Base-by-base conservation (phyloP, 257 asterid genomes). In the Solanum ahanhuiri region DNA sequence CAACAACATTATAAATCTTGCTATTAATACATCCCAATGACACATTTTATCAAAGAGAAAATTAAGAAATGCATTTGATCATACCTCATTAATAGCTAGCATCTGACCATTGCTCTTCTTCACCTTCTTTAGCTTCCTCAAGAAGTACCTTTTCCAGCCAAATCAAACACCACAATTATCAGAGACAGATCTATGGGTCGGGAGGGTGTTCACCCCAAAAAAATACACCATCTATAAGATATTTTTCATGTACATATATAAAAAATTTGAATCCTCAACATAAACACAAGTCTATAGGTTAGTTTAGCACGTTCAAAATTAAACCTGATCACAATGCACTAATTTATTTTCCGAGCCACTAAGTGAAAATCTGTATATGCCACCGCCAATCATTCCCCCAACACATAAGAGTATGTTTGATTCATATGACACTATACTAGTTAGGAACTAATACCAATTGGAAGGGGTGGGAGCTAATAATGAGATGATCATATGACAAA, bases 111-210 rank as follows among this genome's bases (percentile, higher is more conserved):
- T 93, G 92, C 98, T 95, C 93, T 93, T 95, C 87, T 95, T 95
- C 51, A 95, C 98, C 90, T 95, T 95, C 93, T 95, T 95, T 14
- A 95, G 95, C 89, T 93, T 95, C 93, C 98, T 93, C 95, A 95
- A 86, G 60, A 93, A 95, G 37, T 95, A 95, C 98, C 98, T 95
- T 22, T 39, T 9, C 86, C 82, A 90, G 5, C 77, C n/a, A 39
- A 35, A 72, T 79, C 39, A 57, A 84, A 41, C 12, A 33, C n/a
- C 25, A 41, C 33, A 45, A 48, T 37, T 22, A 58, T 58, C 25
- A 58, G 12, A 3, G 12, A 22, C 67, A 9, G 67, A 22, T 58
- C 25, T 8, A 58, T 22, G 12, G 22, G 12, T 22, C 12, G 4
- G 45, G 45, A 0, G 12, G 45, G 12, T 39, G 45, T 39, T 39